phyloP scores from a whole-genome alignment of 768 basidiomycete genomes.

The Leccinum barrowsii region DNA sequence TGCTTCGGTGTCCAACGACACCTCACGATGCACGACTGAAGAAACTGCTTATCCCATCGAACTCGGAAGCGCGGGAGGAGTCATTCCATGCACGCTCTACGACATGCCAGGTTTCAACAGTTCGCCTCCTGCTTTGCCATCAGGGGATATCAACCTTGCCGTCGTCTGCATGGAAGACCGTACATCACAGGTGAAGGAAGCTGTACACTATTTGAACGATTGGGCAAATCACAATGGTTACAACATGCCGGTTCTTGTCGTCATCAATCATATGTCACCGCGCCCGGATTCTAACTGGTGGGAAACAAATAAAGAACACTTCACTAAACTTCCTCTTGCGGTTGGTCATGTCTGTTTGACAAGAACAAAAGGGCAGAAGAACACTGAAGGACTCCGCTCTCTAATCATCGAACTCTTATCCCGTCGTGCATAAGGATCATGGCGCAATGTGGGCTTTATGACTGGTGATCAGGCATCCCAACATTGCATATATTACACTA shows the following conservation, averaged over 20 bases:
- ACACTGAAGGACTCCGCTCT: slow-evolving; percentile 16
- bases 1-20: slow-evolving; percentile 18
- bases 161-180: slow-evolving; percentile 22
- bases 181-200: slow-evolving; percentile 18
- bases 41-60: slow-evolving; percentile 14
- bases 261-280: slow-evolving; percentile 20
- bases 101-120: slow-evolving; percentile 21
- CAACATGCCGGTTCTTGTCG: slow-evolving; percentile 18
- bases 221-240: slow-evolving; percentile 16
- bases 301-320: slow-evolving; percentile 21
- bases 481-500: background rate
- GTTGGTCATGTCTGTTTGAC: slow-evolving; percentile 21
- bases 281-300: slow-evolving; percentile 20
- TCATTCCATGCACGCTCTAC: slow-evolving; percentile 18
- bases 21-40: slow-evolving; percentile 17
- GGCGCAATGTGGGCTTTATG: background rate
- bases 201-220: slow-evolving; percentile 17
- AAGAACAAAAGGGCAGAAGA: slow-evolving; percentile 14
- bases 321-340: slow-evolving; percentile 11
- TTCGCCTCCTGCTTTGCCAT: slow-evolving; percentile 19
- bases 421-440: background rate
- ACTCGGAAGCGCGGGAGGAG: slow-evolving; percentile 7
- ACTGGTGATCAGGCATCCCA: background rate
- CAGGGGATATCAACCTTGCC: slow-evolving; percentile 21
- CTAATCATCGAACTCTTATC: slow-evolving; percentile 16